A percentile compares a stretch with the other conserved stretches of the same genome.
Conservation (phyloP, 257 asterid genomes). For the Anisodus tanguticus region DNA sequence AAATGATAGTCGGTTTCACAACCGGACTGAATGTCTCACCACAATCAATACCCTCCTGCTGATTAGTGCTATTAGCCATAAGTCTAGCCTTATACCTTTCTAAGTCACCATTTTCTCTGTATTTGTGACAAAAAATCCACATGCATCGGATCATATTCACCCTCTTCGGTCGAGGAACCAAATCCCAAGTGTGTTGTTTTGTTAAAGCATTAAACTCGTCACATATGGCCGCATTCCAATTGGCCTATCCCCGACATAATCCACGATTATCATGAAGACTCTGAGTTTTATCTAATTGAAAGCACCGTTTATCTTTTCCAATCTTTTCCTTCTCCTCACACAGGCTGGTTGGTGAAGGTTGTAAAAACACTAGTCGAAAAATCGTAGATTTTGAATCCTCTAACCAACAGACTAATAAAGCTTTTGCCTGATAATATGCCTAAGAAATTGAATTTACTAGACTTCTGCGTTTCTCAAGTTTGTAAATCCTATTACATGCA, state of each 20-base stretch:
- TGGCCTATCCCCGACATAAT: neutral
- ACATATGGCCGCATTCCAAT: no score
- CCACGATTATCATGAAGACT: neutral
- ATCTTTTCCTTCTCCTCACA: neutral
- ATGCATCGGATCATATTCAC: no score
- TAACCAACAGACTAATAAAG: neutral
- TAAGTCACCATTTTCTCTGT: no score
- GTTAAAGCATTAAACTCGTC: no score
- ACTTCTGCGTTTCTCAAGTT: neutral
- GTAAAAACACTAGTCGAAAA: neutral
- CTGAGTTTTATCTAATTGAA: neutral
- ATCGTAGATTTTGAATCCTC: neutral
- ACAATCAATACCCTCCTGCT: no score
- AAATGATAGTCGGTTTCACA: no score
- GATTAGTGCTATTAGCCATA: no score
- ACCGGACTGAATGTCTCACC: no score
- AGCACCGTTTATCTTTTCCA: neutral
- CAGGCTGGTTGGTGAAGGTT: conserved; percentile 1
- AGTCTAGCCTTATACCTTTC: no score
- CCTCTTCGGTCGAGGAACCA: no score
- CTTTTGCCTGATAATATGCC: neutral
- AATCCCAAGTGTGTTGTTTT: no score
- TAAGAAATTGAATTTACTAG: neutral
- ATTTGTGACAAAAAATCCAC: no score
- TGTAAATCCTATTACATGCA: neutral